Base-by-base conservation (phyloP, 371 early-diverging fungal genomes). In the Chytridiales sp. region DNA sequence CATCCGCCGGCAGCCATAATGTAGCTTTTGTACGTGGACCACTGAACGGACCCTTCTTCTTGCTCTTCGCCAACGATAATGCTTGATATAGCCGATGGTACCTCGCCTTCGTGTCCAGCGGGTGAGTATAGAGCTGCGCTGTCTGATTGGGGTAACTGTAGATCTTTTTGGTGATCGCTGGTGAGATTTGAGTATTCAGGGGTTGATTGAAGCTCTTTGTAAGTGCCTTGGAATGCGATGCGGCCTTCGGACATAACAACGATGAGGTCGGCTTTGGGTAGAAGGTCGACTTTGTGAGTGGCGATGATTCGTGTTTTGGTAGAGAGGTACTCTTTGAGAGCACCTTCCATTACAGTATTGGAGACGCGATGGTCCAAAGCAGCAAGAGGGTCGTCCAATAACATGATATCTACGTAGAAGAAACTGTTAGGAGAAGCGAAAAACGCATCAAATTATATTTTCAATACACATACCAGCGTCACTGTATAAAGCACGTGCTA, bases 1-100 rank as follows among this genome's bases (percentile, higher is more conserved):
- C 35, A 56, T 11, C 76, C 76, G 31, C 76, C 76, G n/a, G 56
- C 43, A 3, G 59, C 51, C 17, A 40, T 35, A 27, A 86, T 69
- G 64, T 92, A 96, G 32, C 79, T 71, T 52, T 67, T 71, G 69
- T 92, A 93, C 3, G 91, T 86, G 9, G 64, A 64, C 49, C 66
- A 70, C 46, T 74, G 63, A 15, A 95, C 92, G 32, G 83, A 81
- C 32, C 95, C 94, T 60, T 84, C 82, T 21, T 58, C 56, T 34
- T 81, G 85, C 44, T 82, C 77, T 64, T 89, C 87, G 11, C 76
- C 74, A 0, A 83, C 80, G 58, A 89, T 65, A 19, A 51, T 51
- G 30, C 51, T 44, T 44, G n/a, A 8, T n/a, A 38, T n/a, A 11
- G 38, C 11, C 38, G 38, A 38, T n/a, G 38, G 38, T n/a, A 38